Percentiles rank a stretch among this genome's conserved stretches.
Conservation (phyloP, 2,329 filamentous ascomycete genomes). For the Phoma sp. region DNA sequence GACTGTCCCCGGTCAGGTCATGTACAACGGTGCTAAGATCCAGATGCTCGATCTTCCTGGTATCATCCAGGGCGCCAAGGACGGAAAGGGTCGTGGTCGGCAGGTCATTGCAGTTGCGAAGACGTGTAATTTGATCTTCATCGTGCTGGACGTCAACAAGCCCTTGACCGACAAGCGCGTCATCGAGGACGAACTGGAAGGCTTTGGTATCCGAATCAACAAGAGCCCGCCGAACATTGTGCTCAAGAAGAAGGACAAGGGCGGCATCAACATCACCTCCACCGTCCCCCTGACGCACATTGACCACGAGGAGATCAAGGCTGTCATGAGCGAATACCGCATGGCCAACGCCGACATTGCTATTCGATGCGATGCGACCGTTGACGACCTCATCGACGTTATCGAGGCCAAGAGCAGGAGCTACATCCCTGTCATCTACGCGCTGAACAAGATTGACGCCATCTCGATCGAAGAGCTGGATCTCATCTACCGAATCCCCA, state of each 20-base stretch:
- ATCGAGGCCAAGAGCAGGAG: constrained; percentile 92
- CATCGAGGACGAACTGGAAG: constrained; percentile 93
- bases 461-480: constrained; percentile 98
- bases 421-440: constrained; percentile 99
- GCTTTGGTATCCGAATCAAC: constrained; percentile 97
- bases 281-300: constrained; percentile 93
- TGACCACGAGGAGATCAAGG: constrained; percentile 94
- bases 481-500: constrained; percentile 93
- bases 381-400: constrained; percentile 96
- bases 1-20: constrained; percentile 92
- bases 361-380: constrained; percentile 95
- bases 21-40: constrained; percentile 95
- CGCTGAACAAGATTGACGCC: constrained; percentile 97
- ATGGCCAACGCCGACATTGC: constrained; percentile 97
- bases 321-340: constrained; percentile 95
- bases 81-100: constrained; percentile 94
- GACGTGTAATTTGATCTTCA: constrained; percentile 98
- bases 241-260: constrained; percentile 99
- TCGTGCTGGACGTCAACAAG: constrained; percentile 98
- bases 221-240: constrained; percentile 97
- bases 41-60: constrained; percentile 98
- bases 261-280: constrained; percentile 93
- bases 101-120: constrained; percentile 99
- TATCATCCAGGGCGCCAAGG: constrained; percentile 98
- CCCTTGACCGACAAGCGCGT: constrained; percentile 95